Evolutionary conservation across 257 asterid species (phyloP), one percentile per base, ranked within the genome.

Genomic region (Lycium ferocissimum): DNA sequence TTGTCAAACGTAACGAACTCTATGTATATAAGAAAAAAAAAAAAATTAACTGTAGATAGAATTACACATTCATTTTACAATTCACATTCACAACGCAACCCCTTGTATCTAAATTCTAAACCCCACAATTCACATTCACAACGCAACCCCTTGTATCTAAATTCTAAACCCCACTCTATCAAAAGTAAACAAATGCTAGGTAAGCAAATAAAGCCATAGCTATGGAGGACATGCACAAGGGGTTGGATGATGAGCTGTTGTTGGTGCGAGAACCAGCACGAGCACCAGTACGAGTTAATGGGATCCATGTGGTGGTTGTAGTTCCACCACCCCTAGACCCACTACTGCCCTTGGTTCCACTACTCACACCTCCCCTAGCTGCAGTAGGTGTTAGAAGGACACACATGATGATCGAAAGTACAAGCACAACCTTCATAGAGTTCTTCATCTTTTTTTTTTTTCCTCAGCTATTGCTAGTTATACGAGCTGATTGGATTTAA

Each of bases 101-200:
- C n/a, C 1, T 35, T 11, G 14, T 13, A 67, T 67, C 51, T 14
- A 67, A 67, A 67, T 37, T 67, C 22, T 67, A 6, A 67, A 67
- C 12, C 5, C 0, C 2, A 0, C 22, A 69, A 37, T 3, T 35
- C 12, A 67, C 12, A 37, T 0, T 67, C 11, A 66, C 12, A 67
- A 35, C 11, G 6, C 75, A 67, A 11, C 14, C 15, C n/a, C 1
- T 35, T 11, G 14, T 13, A 67, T 67, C 51, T 14, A 67, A 67
- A 67, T 37, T 67, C 22, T 67, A 6, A 67, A 67, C 12, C 5
- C 0, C 2, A 0, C 22, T 11, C 22, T 33, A 65, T 70, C 79
- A 40, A 70, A 70, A 70, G 79, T 17, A 40, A 70, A 15, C 79
- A 70, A 70, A 70, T 40, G 79, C 4, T 18, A 71, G 79, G 15